phyloP scores from a whole-genome alignment of 176 grass and related monocot genomes.

The Carex scoparia region DNA sequence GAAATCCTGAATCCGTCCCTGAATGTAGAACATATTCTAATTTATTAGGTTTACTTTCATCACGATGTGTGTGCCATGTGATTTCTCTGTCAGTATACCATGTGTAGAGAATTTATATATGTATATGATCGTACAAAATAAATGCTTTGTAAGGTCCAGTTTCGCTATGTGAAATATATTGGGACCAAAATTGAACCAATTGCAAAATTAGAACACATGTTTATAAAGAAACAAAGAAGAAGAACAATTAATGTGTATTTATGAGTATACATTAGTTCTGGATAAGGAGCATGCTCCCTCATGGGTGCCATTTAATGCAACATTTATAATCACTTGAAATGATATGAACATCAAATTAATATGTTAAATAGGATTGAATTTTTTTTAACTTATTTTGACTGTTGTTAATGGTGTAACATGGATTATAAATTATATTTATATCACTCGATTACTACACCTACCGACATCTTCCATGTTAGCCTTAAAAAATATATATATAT shows the following conservation, averaged over 20 bases:
- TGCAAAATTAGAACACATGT: not conserved
- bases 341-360: not conserved
- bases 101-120: not conserved
- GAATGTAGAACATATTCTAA: not conserved
- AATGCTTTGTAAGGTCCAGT: not conserved
- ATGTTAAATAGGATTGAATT: not conserved
- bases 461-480: conserved; percentile 14
- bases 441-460: not conserved
- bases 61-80: conserved; percentile 8
- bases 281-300: not conserved
- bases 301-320: not conserved
- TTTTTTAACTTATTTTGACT: not conserved
- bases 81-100: conserved; percentile 6
- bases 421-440: conserved; percentile 5
- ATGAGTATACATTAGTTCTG: not conserved
- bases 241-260: conserved; percentile 1
- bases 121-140: not conserved
- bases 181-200: not conserved
- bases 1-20: no score
- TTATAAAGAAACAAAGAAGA: not conserved
- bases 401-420: not conserved
- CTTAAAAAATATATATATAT: not conserved
- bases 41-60: not conserved
- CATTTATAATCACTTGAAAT: conserved; percentile 4
- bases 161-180: not conserved